phyloP scores from a whole-genome alignment of 257 asterid species.

The Hygrophila difformis region DNA sequence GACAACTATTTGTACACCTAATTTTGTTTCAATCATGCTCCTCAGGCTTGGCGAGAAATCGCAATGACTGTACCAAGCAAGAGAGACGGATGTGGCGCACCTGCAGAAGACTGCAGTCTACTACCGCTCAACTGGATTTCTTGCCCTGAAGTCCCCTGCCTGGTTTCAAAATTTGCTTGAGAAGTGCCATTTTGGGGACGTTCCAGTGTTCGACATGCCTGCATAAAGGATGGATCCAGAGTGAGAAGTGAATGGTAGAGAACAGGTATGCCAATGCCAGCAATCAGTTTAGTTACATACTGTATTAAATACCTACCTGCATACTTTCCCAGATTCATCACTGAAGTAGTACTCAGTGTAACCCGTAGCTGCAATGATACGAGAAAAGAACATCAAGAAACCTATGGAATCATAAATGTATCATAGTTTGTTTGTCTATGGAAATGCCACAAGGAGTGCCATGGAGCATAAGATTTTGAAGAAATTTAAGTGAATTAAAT shows the following conservation, averaged over 20 bases:
- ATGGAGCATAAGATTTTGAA: too few species aligned
- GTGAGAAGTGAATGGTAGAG: neutral
- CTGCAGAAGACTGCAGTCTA: too few species aligned
- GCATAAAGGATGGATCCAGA: neutral
- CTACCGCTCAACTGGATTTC: too few species aligned
- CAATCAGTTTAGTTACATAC: neutral
- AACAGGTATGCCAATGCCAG: too few species aligned
- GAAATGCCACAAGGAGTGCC: too few species aligned
- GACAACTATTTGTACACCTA: too few species aligned
- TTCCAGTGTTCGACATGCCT: constrained; percentile 96
- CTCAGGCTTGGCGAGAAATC: too few species aligned
- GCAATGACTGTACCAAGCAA: too few species aligned
- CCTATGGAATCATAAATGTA: neutral
- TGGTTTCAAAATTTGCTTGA: constrained; percentile 75
- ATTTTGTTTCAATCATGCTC: too few species aligned
- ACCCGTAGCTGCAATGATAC: constrained; percentile 73
- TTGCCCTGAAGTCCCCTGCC: constrained; percentile 27
- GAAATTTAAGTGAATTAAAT: too few species aligned
- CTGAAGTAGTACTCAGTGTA: constrained; percentile 83
- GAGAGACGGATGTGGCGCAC: too few species aligned
- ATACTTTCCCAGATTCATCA: constrained; percentile 66
- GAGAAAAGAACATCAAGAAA: constrained; percentile 1
- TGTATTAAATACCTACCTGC: constrained; percentile 43
- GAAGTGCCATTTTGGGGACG: constrained; percentile 89
- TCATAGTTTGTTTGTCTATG: too few species aligned